phyloP scores from a whole-genome alignment of 352 stramenopile genomes.

The Halophytophthora polymorphica region DNA sequence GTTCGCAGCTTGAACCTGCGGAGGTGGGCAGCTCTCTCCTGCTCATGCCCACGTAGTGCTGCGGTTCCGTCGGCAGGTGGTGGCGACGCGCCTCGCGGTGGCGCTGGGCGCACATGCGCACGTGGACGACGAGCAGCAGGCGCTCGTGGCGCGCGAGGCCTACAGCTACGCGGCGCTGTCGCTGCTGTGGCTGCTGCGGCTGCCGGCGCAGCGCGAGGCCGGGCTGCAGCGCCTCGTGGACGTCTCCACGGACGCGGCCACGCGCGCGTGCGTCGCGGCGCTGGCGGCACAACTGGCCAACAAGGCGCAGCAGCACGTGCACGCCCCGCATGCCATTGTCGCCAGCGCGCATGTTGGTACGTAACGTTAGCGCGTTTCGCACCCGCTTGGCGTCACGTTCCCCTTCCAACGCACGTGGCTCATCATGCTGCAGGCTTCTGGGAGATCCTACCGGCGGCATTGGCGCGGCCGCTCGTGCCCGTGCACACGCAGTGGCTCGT shows the following conservation, averaged over 20 bases:
- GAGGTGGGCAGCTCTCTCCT: no score
- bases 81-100: constrained; percentile 27
- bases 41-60: constrained; percentile 42
- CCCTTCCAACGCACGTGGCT: constrained; percentile 2
- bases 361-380: constrained; percentile 5
- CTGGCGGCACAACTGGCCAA: constrained; percentile 7
- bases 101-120: constrained; percentile 17
- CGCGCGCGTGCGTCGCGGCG: constrained; percentile 7
- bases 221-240: constrained; percentile 8
- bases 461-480: constrained; percentile 25
- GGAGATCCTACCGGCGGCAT: constrained; percentile 44
- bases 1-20: background rate
- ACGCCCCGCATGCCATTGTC: constrained; percentile 30
- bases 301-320: background rate
- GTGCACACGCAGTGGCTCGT: constrained; percentile 51
- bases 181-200: constrained; percentile 56
- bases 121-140: constrained; percentile 11
- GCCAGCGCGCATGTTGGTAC: constrained; percentile 43
- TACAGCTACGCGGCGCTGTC: constrained; percentile 27
- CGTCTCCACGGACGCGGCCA: constrained; percentile 12
- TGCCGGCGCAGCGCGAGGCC: constrained; percentile 9
- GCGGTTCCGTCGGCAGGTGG: constrained; percentile 39
- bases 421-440: constrained; percentile 31
- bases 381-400: background rate
- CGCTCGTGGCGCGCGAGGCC: constrained; percentile 15